A percentile compares a stretch with the other conserved stretches of the same genome.
Conservation (phyloP, 805 yeast genomes). For the Lipomyces orientalis region DNA sequence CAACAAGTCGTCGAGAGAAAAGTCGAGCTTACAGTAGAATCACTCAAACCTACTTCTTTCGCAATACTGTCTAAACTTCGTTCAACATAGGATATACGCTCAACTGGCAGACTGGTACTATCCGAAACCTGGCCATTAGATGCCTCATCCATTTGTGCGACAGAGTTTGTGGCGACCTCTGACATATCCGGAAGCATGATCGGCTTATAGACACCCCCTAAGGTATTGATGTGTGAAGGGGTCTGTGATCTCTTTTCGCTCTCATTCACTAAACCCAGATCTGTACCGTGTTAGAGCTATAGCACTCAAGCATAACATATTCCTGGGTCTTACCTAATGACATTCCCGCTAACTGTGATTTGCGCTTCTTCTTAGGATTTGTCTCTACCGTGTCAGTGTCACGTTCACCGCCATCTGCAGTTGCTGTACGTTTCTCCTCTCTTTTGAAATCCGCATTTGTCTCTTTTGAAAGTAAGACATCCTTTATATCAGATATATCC, state of each 20-base stretch:
- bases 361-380: not conserved
- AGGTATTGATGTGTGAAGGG: not conserved
- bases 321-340: not conserved
- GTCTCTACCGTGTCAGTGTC: not conserved
- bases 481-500: not conserved
- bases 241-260: not conserved
- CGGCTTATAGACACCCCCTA: constrained; percentile 4
- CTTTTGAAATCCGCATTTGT: not conserved
- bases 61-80: constrained; percentile 15
- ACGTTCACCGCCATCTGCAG: not conserved
- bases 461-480: not conserved
- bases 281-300: not conserved
- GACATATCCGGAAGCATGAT: constrained; percentile 7
- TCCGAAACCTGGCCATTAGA: not conserved
- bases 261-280: constrained; percentile 7
- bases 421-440: not conserved
- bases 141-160: not conserved
- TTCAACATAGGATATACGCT: not conserved
- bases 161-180: not conserved
- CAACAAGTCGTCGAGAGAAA: not conserved
- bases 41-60: constrained; percentile 24
- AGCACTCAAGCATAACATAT: not conserved
- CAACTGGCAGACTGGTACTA: constrained; percentile 13
- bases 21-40: constrained; percentile 9
- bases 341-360: not conserved